Conservation (phyloP, 768 basidiomycete genomes). For the Epithele typhae region DNA sequence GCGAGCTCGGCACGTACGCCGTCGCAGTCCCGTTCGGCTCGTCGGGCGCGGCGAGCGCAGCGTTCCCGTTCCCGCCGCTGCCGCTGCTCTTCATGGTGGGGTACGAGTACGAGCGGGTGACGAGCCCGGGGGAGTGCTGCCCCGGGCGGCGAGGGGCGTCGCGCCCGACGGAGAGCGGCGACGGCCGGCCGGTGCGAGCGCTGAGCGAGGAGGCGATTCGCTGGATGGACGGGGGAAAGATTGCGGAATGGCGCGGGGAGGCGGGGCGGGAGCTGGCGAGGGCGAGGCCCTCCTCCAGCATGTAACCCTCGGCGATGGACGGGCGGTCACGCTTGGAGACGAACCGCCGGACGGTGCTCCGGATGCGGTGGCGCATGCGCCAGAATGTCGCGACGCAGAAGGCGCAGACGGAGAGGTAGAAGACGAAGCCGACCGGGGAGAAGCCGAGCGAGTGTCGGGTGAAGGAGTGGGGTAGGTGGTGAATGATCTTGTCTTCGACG, state of each 20-base stretch:
- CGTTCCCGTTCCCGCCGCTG: conserved; percentile 9
- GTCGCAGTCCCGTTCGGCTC: conserved; percentile 19
- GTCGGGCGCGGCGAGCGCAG: conserved; percentile 6
- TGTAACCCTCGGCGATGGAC: conserved; percentile 19
- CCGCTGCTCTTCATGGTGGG: conserved; percentile 9
- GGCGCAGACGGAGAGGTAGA: conserved; percentile 44
- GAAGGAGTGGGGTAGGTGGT: conserved; percentile 63
- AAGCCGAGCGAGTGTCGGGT: conserved; percentile 66
- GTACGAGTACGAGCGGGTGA: conserved; percentile 26
- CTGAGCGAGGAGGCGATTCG: conserved; percentile 16
- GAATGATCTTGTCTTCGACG: conserved; percentile 59
- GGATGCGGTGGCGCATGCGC: conserved; percentile 56
- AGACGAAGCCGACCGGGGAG: conserved; percentile 59
- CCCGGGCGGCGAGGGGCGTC: conserved; percentile 18
- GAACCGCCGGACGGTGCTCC: conserved; percentile 38
- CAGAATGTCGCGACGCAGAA: conserved; percentile 41
- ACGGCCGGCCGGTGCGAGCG: conserved; percentile 10
- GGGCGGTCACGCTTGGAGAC: conserved; percentile 24
- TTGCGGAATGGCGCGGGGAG: conserved; percentile 35
- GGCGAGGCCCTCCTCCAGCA: conserved; percentile 29
- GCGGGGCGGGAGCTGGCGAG: conserved; percentile 17
- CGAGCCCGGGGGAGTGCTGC: conserved; percentile 20
- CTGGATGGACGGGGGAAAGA: conserved; percentile 22
- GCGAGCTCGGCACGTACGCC: conserved; percentile 22
- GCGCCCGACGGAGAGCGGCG: conserved; percentile 16